Percentiles rank a stretch among this genome's conserved stretches.
phyloP scores from a whole-genome alignment of 495 filamentous ascomycete genomes.

The Trichoderma orchidacearum region DNA sequence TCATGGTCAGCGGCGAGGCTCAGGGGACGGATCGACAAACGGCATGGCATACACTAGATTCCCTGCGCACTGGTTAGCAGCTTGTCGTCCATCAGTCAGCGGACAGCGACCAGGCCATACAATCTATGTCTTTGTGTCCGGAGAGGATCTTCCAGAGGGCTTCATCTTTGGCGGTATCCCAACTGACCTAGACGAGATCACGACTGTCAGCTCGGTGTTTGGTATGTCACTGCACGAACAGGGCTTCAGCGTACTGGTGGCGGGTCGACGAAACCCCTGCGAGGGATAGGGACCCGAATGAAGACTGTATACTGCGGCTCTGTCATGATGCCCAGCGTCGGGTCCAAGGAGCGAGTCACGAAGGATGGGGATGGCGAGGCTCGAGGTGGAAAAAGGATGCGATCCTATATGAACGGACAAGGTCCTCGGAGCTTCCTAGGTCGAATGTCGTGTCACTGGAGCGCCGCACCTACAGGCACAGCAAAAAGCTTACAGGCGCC shows the following conservation, averaged over 20 bases:
- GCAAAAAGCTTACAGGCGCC: too few species aligned
- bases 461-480: too few species aligned
- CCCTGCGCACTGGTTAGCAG: slow-evolving; percentile 45
- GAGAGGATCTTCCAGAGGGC: slow-evolving; percentile 86
- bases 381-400: not conserved
- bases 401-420: not conserved
- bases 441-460: too few species aligned
- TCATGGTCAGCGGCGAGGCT: slow-evolving; percentile 10
- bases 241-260: slow-evolving; percentile 46
- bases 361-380: not conserved
- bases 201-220: slow-evolving; percentile 2
- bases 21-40: not conserved
- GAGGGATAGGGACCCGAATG: slow-evolving; percentile 74
- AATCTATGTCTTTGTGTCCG: slow-evolving; percentile 63
- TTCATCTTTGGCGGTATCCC: slow-evolving; percentile 68
- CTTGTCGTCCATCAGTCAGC: slow-evolving; percentile 6
- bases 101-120: slow-evolving; percentile 34
- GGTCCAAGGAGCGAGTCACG: not conserved
- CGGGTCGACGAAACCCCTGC: slow-evolving; percentile 82
- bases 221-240: slow-evolving; percentile 1
- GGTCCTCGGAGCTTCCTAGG: not conserved
- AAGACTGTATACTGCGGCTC: slow-evolving; percentile 58
- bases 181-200: slow-evolving; percentile 24
- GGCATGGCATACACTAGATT: slow-evolving; percentile 51
- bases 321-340: not conserved